Evolutionary conservation across 192 early-diverging fungal genomes (phyloP), one percentile per base, ranked within the genome.

Genomic region (Diversispora epigaea): DNA sequence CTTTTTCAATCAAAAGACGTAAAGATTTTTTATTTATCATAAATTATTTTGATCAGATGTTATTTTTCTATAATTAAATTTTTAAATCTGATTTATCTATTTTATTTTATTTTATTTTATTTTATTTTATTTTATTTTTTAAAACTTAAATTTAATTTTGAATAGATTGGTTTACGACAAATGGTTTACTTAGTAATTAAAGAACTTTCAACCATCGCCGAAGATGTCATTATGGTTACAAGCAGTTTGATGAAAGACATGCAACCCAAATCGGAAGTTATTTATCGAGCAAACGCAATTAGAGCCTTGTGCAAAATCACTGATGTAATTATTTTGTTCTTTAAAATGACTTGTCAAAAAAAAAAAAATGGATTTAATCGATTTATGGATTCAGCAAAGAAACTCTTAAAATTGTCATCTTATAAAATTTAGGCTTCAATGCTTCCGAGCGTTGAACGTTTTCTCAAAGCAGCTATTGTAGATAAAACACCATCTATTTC

Each of bases 201-300:
- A 81, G 96, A 99, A 81, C 87, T 99, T 19, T 90, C 95, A 67
- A 89, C 84, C 25, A 89, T 95, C 68, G 95, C 96, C 25, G 93
- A 97, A 80, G 93, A 99, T 86, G 94, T 97, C 15, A 95, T 98
- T 76, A 97, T 99, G 93, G 95, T 97, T 54, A 99, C 95, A 11
- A 92, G 92, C 72, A 92, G 90, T 61, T 81, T 99, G 49, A 97
- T 96, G 83, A 94, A 96, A 80, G 97, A 99, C 80, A 96, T 98
- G 87, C 96, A 96, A 80, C 89, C 93, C 21, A 96, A 93, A 71
- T 89, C 90, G 10, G 96, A 98, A 71, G 90, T 94, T 40, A 91
- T 95, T 44, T 94, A 97, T 77, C 89, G 96, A 22, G 95, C 95
- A 63, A 97, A 97, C 81, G 96, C 96, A 17, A 96, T 99, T 74